phyloP scores from a whole-genome alignment of 345 rosid species.

The Rhodomyrtus tomentosa region DNA sequence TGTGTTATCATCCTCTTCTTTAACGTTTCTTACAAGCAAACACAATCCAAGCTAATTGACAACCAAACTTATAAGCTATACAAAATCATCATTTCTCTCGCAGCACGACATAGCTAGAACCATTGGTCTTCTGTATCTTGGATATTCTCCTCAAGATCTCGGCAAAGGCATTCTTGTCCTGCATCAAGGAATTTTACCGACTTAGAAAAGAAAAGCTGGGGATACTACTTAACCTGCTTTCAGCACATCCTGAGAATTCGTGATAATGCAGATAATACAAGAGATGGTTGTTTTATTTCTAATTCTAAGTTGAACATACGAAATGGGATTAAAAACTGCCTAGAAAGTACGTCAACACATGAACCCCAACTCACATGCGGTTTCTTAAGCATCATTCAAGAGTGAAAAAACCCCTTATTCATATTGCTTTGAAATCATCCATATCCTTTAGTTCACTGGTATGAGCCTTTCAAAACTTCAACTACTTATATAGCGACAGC shows the following conservation, averaged over 20 bases:
- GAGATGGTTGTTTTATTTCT: neutral
- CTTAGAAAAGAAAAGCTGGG: neutral
- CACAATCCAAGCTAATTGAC: neutral
- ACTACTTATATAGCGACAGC: neutral
- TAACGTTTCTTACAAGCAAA: neutral
- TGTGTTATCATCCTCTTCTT: neutral
- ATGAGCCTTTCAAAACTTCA: neutral
- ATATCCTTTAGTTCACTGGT: neutral
- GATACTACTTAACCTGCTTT: neutral
- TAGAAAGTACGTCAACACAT: neutral
- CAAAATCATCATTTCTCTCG: slow-evolving; percentile 28
- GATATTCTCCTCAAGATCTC: slow-evolving; percentile 73
- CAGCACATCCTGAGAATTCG: neutral
- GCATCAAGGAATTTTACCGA: slow-evolving; percentile 5
- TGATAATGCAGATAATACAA: neutral
- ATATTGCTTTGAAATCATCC: neutral
- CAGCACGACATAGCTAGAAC: slow-evolving; percentile 61
- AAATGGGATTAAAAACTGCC: neutral
- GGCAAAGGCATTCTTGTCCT: slow-evolving; percentile 86
- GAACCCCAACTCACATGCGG: neutral
- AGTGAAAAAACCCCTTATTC: neutral
- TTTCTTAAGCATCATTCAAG: neutral
- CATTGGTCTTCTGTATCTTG: slow-evolving; percentile 76
- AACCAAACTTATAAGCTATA: neutral
- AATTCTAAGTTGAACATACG: neutral